Conservation (phyloP, 2,329 filamentous ascomycete genomes). For the Nigrospora sphaerica region DNA sequence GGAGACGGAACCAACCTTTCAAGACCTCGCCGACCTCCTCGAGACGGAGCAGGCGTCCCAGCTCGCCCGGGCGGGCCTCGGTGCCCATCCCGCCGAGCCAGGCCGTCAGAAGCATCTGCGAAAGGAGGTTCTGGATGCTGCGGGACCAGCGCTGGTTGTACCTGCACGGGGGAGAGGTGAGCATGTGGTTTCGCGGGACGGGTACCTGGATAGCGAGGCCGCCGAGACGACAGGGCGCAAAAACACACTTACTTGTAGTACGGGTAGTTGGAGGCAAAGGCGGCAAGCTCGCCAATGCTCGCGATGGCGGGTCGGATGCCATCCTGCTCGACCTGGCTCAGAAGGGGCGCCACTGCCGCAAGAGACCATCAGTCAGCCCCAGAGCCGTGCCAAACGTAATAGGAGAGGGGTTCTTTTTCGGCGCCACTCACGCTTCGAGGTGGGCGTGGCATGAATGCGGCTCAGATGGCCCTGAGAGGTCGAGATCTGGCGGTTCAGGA, state of each 20-base stretch:
- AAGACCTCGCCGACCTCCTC: conserved; percentile 79
- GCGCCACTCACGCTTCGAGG: conserved; percentile 39
- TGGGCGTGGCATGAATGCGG: conserved; percentile 80
- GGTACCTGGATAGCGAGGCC: not conserved
- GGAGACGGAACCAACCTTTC: conserved; percentile 44
- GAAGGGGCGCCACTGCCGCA: conserved; percentile 55
- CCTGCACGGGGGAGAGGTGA: conserved; percentile 25
- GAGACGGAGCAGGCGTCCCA: conserved; percentile 70
- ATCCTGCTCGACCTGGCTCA: conserved; percentile 62
- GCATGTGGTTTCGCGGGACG: not conserved
- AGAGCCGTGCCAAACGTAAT: not conserved
- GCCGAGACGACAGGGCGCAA: not conserved
- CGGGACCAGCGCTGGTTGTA: conserved; percentile 83
- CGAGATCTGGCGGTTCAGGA: conserved; percentile 75
- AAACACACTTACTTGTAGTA: conserved; percentile 94
- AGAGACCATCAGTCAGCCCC: not conserved
- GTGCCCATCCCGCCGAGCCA: conserved; percentile 72
- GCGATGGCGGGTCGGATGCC: conserved; percentile 65
- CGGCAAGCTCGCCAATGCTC: conserved; percentile 62
- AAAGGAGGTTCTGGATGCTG: conserved; percentile 72
- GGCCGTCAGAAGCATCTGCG: conserved; percentile 48
- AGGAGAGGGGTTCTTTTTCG: not conserved
- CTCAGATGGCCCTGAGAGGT: conserved; percentile 78
- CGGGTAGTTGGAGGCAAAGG: conserved; percentile 74
- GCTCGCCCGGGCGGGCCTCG: conserved; percentile 44